Evolutionary conservation across 305 asterid genomes (phyloP), one percentile per base, ranked within the genome.

Genomic region (Rubia occidens): DNA sequence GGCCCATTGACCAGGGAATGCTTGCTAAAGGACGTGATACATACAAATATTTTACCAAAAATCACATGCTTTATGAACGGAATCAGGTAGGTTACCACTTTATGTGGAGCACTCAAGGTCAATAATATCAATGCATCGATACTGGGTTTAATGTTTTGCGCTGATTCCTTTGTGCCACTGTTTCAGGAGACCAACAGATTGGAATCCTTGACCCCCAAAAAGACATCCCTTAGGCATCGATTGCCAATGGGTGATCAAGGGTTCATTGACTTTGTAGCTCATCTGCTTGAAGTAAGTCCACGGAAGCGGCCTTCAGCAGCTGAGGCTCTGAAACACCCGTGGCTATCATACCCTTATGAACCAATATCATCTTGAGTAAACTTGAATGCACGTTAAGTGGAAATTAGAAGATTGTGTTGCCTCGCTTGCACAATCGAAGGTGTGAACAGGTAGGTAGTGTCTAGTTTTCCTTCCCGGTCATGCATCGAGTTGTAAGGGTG

Each of bases 181-280:
- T 62, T 64, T 66, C 96, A 94, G 99, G 99, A 91, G 53, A 81
- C 87, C 7, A 91, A 72, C 83, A 83, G 93, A 78, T 79, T 94
- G 78, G 99, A 94, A 74, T 94, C 85, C 82, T 83, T 94, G 84
- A 87, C 91, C 70, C 97, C 99, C 62, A 94, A 94, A 70, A 94
- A 88, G 83, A 86, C 99, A 45, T 89, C 99, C 70, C 80, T 94
- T 67, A 85, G 96, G 78, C 96, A 86, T 82, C 88, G 97, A n/a
- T 76, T 91, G 80, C 99, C 99, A 59, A 89, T 94, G 96, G 99
- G 96, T 63, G 97, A 94, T 78, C 99, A 89, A 82, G 97, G 99
- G 51, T 94, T 94, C 82, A 86, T 91, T 0, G 96, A 91, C 82
- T 90, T 91, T 32, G 96, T 89, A 76, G 83, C 80, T 81, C 86